Evolutionary conservation across 106 monocot species (phyloP).

Genomic region (Phalaenopsis aphrodite): DNA sequence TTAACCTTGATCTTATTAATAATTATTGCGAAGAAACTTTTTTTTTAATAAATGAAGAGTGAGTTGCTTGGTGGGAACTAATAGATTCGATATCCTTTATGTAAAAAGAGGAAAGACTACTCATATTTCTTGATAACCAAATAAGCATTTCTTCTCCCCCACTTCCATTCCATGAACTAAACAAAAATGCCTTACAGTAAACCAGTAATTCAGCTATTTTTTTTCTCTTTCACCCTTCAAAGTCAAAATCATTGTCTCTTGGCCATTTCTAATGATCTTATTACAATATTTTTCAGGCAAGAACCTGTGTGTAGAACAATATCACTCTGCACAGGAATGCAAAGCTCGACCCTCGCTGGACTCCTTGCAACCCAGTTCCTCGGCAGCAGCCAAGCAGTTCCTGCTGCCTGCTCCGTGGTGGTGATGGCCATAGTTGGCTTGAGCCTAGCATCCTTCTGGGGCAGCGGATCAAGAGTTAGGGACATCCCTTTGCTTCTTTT

Average conservation of each 20-base stretch:
- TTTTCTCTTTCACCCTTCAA: not conserved
- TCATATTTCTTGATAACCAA: no score
- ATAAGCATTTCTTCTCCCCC: not conserved
- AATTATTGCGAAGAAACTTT: no score
- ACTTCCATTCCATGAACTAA: not conserved
- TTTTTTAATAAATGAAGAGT: no score
- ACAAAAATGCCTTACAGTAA: not conserved
- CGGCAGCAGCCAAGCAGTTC: constrained; percentile 88
- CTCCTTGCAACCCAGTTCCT: constrained; percentile 94
- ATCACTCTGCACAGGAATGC: constrained; percentile 96
- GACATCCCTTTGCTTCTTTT: constrained; percentile 27
- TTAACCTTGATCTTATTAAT: no score
- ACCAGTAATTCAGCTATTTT: not conserved
- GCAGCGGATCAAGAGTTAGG: constrained; percentile 64
- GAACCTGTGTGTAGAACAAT: constrained; percentile 71
- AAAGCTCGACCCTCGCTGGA: constrained; percentile 96
- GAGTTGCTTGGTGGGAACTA: no score
- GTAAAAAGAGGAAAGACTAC: no score
- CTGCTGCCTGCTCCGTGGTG: constrained; percentile 93
- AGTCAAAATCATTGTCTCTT: not conserved
- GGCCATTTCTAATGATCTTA: not conserved
- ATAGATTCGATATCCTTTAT: no score
- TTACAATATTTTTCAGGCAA: constrained; percentile 37
- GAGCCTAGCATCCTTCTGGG: constrained; percentile 91
- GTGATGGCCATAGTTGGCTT: constrained; percentile 88